A percentile compares a stretch with the other conserved stretches of the same genome.
Evolutionary conservation across 345 rosid species (phyloP).

Genomic region (Hibiscus tridactylites): DNA sequence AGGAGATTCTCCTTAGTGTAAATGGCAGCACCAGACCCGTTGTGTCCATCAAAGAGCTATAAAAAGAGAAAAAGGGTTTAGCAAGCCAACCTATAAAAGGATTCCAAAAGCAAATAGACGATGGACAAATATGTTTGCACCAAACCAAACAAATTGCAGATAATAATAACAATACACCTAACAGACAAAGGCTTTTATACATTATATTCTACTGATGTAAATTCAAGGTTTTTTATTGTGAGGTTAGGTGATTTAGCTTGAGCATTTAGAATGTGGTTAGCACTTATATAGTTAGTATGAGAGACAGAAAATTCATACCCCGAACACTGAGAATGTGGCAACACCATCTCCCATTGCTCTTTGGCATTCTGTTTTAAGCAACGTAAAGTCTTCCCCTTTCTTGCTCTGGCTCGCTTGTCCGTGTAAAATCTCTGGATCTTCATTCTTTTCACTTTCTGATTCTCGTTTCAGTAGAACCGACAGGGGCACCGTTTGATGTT

Average conservation of each 20-base stretch:
- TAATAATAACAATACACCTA: not conserved
- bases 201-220: not conserved
- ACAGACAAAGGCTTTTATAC: not conserved
- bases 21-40: conserved; percentile 94
- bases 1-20: conserved; percentile 89
- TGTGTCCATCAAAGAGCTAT: conserved; percentile 99
- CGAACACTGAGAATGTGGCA: conserved; percentile 71
- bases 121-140: not conserved
- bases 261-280: not conserved
- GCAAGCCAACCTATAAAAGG: not conserved
- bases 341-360: conserved; percentile 76
- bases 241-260: not conserved
- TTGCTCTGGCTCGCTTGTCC: conserved; percentile 90
- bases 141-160: not conserved
- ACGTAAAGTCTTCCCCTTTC: conserved; percentile 88
- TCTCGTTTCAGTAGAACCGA: conserved; percentile 84
- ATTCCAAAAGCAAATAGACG: not conserved
- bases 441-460: conserved; percentile 70
- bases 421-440: conserved; percentile 63
- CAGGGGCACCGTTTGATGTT: conserved; percentile 83
- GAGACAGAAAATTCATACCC: conserved; percentile 36
- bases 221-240: not conserved
- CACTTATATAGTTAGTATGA: not conserved
- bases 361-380: conserved; percentile 76
- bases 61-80: conserved; percentile 9